Base-by-base conservation (phyloP, 148 eudicot genomes). In the Vaccinium myrtillus region DNA sequence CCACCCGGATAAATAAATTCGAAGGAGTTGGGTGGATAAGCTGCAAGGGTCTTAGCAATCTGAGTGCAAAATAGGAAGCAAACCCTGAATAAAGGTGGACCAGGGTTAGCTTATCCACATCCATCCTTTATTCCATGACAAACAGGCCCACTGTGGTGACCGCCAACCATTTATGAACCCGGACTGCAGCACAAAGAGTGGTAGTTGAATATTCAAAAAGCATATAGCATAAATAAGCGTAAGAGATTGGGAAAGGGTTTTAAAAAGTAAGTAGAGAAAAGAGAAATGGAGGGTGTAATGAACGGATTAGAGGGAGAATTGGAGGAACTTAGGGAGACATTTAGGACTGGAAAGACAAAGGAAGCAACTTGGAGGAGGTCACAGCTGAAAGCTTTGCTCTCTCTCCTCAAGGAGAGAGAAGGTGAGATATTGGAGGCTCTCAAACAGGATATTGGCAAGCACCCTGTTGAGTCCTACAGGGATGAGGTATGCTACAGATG, bases 391-490 rank as follows among this genome's bases (percentile, higher is more conserved):
- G 91, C 85, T 1, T 58, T 94, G 69, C 90, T 75, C 36, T 78
- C 82, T 65, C 88, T 94, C 56, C 69, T 89, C 7, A 80, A 58
- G 16, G 94, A 93, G 51, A 86, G 78, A 82, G 94, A 94, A 86
- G 87, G 63, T 21, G 94, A 86, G 2, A 90, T 94, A 0, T 46
- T 81, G 27, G 43, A 25, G 48, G 96, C 98, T 59, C 93, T 94
- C 9, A 78, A 84, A 30, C 92, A 85, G 75, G 96, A 94, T 86
- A 67, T 93, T 58, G 98, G 95, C 43, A 93, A 93, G 78, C 96
- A 91, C 71, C 92, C 90, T 5, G 89, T 84, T 14, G 98, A 94
- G 84, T 77, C 94, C 13, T 94, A 70, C 76, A 83, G 94, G 81
- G 98, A 94, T 55, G 98, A 94, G 94, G 97, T 94, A 19, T 48